These are phyloP conservation scores for Mycena chlorophos DNA, from an alignment of 768 basidiomycete species.

Conservation along the genomic window DNA sequence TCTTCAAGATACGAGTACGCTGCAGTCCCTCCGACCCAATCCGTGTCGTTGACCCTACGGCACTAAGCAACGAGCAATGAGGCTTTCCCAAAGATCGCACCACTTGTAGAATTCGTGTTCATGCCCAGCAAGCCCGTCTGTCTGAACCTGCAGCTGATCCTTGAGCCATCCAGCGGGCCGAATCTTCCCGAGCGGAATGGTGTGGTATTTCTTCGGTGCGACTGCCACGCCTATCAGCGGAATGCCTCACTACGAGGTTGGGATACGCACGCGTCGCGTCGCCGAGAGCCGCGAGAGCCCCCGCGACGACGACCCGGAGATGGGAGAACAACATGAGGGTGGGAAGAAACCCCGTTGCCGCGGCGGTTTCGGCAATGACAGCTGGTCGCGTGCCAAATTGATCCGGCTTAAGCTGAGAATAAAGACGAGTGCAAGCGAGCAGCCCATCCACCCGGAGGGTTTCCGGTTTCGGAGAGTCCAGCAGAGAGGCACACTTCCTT, in stretches of 20 bases:
- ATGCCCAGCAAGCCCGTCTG: constrained; percentile 45
- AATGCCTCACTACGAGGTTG: not conserved
- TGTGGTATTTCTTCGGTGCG: constrained; percentile 42
- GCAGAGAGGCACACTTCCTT: too few relatives aligned
- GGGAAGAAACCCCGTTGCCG: too few relatives aligned
- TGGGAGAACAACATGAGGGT: constrained; percentile 7
- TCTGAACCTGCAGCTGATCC: constrained; percentile 36
- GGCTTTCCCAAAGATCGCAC: constrained; percentile 22
- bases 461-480: too few relatives aligned
- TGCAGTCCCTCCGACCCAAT: constrained; percentile 45
- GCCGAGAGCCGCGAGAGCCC: not conserved
- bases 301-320: constrained; percentile 4
- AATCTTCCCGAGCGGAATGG: constrained; percentile 41
- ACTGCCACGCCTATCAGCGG: constrained; percentile 29
- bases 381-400: too few relatives aligned
- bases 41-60: constrained; percentile 39
- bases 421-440: too few relatives aligned
- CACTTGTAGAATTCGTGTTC: constrained; percentile 46
- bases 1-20: constrained; percentile 46
- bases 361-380: too few relatives aligned
- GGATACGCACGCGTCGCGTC: constrained; percentile 14
- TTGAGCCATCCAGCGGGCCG: constrained; percentile 43
- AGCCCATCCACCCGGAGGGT: too few relatives aligned
- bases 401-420: too few relatives aligned
- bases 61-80: not conserved